Evolutionary conservation across 805 yeast genomes (phyloP), one percentile per base, ranked within the genome.

Genomic region (Kodamaea hsintzibuensis): DNA sequence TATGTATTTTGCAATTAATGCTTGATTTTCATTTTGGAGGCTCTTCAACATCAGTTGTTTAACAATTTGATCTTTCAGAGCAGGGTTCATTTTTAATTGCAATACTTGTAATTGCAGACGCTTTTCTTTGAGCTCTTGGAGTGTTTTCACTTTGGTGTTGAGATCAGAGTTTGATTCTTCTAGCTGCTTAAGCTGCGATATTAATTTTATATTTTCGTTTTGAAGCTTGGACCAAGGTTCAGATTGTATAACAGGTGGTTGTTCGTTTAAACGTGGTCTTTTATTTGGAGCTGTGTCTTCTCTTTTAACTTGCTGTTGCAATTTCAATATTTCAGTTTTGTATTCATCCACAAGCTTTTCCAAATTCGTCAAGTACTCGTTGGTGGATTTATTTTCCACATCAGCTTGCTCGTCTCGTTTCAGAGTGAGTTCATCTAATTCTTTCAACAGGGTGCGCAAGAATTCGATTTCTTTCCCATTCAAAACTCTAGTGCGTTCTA

Each of bases 61-160:
- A 13, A 85, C 73, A n/a, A 77, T 66, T 63, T 89, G 92, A 58
- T 86, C 86, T 13, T 74, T 74, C 1, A 77, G 52, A 12, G 85
- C 77, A 1, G 96, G 96, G 64, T 86, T 89, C 33, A 82, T 78
- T 46, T 85, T 77, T 53, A 88, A 68, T 65, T 88, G 88, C 12
- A 90, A 66, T 1, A 89, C 76, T 50, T 84, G 78, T 1, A 77
- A 55, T 27, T 66, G 57, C 8, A 62, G 56, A 33, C 57, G 59
- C 45, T 66, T 65, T 7, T 51, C 8, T 16, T 65, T 57, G 3
- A 70, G 52, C n/a, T 54, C 45, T 16, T 61, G 57, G 4, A 62
- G 50, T 27, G 72, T 57, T 1, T 71, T 62, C 38, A 72, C 49
- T 49, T 79, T 79, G 14, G 70, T 67, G 9, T 74, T 68, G 42